A percentile compares a stretch with the other conserved stretches of the same genome.
Conservation (phyloP, 352 stramenopile genomes). For the Blastocystis sp. region DNA sequence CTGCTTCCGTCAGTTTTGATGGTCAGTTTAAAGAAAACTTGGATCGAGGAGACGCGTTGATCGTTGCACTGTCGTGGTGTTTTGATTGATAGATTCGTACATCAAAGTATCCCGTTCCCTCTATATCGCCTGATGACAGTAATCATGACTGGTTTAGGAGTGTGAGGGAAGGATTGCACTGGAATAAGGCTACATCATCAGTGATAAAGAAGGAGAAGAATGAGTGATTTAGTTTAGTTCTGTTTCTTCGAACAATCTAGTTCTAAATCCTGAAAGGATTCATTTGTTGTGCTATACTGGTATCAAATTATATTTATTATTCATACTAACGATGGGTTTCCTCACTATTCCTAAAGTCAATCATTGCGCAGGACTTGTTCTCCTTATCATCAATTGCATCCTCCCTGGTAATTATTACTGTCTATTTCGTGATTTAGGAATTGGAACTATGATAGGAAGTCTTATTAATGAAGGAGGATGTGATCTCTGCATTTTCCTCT, state of each 20-base stretch:
- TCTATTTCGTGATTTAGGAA: not conserved
- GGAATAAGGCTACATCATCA: constrained; percentile 73
- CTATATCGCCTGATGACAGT: constrained; percentile 77
- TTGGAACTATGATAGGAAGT: constrained; percentile 42
- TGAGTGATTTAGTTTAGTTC: not conserved
- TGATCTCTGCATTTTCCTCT: constrained; percentile 47
- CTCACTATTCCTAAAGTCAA: constrained; percentile 52
- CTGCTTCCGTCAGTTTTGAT: constrained; percentile 81
- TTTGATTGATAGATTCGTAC: constrained; percentile 8
- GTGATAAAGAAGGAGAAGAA: not conserved
- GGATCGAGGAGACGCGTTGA: constrained; percentile 75
- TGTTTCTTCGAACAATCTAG: constrained; percentile 12
- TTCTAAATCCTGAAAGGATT: not conserved
- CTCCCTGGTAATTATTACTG: not conserved
- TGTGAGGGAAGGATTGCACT: constrained; percentile 84
- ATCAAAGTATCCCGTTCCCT: constrained; percentile 77
- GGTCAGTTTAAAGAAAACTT: constrained; percentile 80
- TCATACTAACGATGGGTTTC: constrained; percentile 48
- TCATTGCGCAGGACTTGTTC: constrained; percentile 45
- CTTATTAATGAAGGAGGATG: constrained; percentile 13
- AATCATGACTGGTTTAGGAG: constrained; percentile 83
- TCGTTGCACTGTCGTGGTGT: constrained; percentile 69
- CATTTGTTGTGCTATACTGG: no score
- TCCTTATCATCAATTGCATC: constrained; percentile 53
- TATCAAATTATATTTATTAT: not conserved